Evolutionary conservation across 1,284 basidiomycete genomes (phyloP).

Genomic region (Pseudozyma sp.): DNA sequence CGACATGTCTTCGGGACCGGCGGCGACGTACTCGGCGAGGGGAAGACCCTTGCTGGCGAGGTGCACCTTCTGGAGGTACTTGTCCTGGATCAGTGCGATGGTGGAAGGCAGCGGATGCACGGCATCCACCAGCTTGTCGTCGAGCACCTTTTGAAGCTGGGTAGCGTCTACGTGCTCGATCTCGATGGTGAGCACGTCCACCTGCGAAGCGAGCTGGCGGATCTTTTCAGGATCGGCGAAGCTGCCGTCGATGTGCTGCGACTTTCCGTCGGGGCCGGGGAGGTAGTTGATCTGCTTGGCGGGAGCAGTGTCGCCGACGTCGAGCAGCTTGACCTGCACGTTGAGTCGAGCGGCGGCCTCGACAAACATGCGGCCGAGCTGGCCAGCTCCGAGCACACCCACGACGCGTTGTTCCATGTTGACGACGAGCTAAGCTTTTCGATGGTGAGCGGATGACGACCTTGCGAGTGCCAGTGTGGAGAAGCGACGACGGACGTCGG

Average conservation of each 20-base stretch:
- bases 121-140: constrained; percentile 62
- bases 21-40: constrained; percentile 77
- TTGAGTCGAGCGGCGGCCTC: constrained; percentile 89
- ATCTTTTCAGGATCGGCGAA: constrained; percentile 88
- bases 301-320: constrained; percentile 81
- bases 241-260: constrained; percentile 85
- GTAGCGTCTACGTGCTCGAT: constrained; percentile 94
- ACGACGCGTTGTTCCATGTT: constrained; percentile 56
- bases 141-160: constrained; percentile 73
- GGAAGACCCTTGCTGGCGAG: constrained; percentile 71
- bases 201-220: constrained; percentile 80
- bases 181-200: constrained; percentile 92
- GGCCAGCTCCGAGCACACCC: constrained; percentile 80
- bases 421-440: neutral
- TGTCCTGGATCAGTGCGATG: constrained; percentile 93
- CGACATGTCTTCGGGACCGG: constrained; percentile 71
- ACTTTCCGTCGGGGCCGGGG: constrained; percentile 41
- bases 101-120: constrained; percentile 89
- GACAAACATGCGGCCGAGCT: constrained; percentile 96
- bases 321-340: constrained; percentile 87
- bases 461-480: neutral
- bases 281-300: constrained; percentile 83
- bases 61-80: constrained; percentile 88
- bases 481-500: constrained; percentile 5
- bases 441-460: neutral